Evolutionary conservation across 768 basidiomycete genomes (phyloP).

Genomic region (Tricholoma furcatifolium): DNA sequence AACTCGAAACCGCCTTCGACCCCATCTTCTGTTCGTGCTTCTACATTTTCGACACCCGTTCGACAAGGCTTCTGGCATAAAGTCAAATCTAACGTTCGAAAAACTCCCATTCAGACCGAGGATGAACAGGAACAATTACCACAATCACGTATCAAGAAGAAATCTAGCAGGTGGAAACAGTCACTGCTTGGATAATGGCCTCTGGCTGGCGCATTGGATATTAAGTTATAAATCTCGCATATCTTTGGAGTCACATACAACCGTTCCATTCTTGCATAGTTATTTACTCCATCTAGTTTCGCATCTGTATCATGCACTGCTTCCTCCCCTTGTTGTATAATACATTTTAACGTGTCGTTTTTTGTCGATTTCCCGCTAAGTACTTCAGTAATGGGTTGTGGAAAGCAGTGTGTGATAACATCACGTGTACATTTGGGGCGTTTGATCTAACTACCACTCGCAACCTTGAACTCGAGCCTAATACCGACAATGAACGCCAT

Average conservation of each 20-base stretch:
- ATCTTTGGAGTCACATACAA: neutral
- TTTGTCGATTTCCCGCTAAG: too few species aligned
- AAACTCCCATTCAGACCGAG: constrained; percentile 19
- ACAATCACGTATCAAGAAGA: constrained; percentile 14
- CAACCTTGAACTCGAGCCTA: neutral
- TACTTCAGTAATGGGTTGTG: too few species aligned
- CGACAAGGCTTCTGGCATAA: constrained; percentile 36
- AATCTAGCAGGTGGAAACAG: constrained; percentile 11
- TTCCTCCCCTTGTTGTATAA: neutral
- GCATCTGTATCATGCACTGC: too few species aligned
- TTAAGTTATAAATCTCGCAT: neutral
- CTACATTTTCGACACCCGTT: constrained; percentile 2
- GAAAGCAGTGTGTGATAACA: neutral
- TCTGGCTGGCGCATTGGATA: neutral
- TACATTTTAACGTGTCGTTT: too few species aligned
- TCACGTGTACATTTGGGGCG: neutral
- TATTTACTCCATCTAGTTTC: too few species aligned
- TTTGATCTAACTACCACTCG: neutral
- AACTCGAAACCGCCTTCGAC: neutral
- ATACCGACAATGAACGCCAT: constrained; percentile 49
- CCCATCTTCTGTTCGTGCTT: constrained; percentile 3
- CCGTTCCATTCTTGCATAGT: too few species aligned
- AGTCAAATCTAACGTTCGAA: constrained; percentile 30
- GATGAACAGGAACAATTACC: constrained; percentile 1
- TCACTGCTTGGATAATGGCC: constrained; percentile 9